These are phyloP conservation scores for Phytophthora idaei DNA, from an alignment of 352 stramenopile species.

Conservation along the genomic window DNA sequence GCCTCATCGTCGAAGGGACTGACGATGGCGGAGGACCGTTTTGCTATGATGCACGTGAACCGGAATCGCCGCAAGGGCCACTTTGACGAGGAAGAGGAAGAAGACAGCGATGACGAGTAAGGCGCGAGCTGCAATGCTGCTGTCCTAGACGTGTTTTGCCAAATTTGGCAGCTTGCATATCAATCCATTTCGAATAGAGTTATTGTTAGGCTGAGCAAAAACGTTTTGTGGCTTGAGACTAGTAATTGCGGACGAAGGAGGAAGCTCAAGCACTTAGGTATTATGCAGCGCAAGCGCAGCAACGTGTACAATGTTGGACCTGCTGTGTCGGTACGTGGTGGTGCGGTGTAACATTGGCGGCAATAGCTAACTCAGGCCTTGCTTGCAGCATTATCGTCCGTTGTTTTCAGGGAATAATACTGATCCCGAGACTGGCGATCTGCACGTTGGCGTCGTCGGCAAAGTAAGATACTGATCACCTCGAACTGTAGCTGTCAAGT, in stretches of 20 bases:
- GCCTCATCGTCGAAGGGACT: constrained; percentile 46
- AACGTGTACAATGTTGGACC: constrained; percentile 23
- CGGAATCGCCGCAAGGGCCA: constrained; percentile 79
- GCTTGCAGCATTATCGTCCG: constrained; percentile 17
- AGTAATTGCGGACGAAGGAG: constrained; percentile 3
- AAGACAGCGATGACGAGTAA: constrained; percentile 58
- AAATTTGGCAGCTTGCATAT: constrained; percentile 30
- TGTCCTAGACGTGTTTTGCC: constrained; percentile 14
- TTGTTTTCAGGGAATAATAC: constrained; percentile 4
- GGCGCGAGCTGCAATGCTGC: neutral
- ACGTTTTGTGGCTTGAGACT: constrained; percentile 2
- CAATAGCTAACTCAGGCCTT: neutral
- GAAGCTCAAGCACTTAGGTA: neutral
- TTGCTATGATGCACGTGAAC: constrained; percentile 71
- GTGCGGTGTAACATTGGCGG: neutral
- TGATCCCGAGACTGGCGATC: constrained; percentile 16
- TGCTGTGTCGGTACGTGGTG: constrained; percentile 19
- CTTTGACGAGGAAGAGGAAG: constrained; percentile 74
- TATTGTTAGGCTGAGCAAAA: constrained; percentile 35
- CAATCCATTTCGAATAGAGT: constrained; percentile 38
- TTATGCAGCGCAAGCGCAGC: constrained; percentile 39
- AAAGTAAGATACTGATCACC: constrained; percentile 18
- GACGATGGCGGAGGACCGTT: constrained; percentile 56
- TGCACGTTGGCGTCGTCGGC: constrained; percentile 21
- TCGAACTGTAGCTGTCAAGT: neutral